Evolutionary conservation across 129 eudicot species (phyloP), one percentile per base, ranked within the genome.

Genomic region (Chrysanthemum makinoi): DNA sequence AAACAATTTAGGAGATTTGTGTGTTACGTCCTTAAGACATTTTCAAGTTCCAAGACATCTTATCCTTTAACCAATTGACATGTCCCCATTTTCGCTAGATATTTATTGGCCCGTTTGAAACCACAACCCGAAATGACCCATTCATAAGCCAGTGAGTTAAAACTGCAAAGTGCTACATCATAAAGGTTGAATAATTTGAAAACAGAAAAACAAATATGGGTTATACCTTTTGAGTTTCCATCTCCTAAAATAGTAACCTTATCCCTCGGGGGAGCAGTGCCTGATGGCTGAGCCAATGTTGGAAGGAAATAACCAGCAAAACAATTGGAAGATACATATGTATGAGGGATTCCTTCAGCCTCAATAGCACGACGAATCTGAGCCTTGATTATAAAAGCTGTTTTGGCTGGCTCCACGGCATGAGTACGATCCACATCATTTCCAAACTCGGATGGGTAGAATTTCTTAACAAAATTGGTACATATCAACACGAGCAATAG

Each of bases 361-460:
- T 83, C 88, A 53, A 77, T 58, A 28, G 85, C 80, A 10, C 88
- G 84, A 0, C 80, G 82, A 59, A 83, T 77, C 51, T 53, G 51
- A 72, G 77, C 77, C 61, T 83, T 80, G 39, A 6, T 53, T 15
- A 66, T 80, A 58, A 80, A 83, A 3, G 75, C 66, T 5, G 85
- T 5, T 68, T 76, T 80, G 19, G 85, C 88, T 2, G 85, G 88
- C 56, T 77, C 88, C 18, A 83, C 82, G 0, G 88, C 82, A 26
- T 64, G 43, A 16, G 77, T 65, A 12, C 80, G 85, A 54, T 83
- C 88, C 75, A 77, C 82, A 28, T 83, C 88, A 11, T 76, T 76
- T 60, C 85, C 85, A 10, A 83, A 83, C 78, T 83, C 85, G 0
- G 82, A 83, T 35, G 88, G 88, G 14, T 80, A 76, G 75, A 83